These are phyloP conservation scores for Prunus persica DNA, from an alignment of 306 rosid species.

Conservation along the genomic window Prunus_persica_NCBIv2 NC_034009.1:8271501-8272000, in stretches of 20 bases:
- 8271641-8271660: not conserved
- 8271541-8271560: conserved; percentile 94
- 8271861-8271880: not conserved
- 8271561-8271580: conserved; percentile 2
- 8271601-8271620: no score
- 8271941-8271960: not conserved
- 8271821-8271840: not conserved
- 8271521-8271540: conserved; percentile 81
- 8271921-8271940: not conserved
- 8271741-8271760: not conserved
- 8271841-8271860: not conserved
- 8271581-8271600: not conserved
- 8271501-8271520: conserved; percentile 79
- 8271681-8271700: not conserved
- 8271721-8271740: not conserved
- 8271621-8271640: not conserved
- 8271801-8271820: not conserved
- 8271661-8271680: not conserved
- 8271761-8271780: not conserved
- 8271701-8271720: not conserved
- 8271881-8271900: not conserved
- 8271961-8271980: not conserved
- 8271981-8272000: not conserved
- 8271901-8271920: not conserved
- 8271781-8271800: not conserved